Base-by-base conservation (phyloP, 2,329 filamentous ascomycete genomes). In the Zymoseptoria ardabiliae region DNA sequence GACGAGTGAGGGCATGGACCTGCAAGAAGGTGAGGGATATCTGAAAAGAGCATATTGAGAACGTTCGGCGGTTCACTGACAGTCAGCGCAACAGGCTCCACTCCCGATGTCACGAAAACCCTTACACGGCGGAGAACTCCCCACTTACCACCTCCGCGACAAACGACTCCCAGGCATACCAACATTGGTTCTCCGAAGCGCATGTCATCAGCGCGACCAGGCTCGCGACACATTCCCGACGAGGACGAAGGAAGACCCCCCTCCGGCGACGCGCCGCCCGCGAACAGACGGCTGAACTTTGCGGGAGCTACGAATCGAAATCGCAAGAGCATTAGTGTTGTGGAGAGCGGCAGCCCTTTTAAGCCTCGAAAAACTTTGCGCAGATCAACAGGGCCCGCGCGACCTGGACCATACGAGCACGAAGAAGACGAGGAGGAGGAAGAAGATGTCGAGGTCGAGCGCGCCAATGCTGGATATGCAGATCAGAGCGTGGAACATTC, bases 81-180 rank as follows among this genome's bases (percentile, higher is more conserved):
- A 54, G 13, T 25, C 25, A 25, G 53, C 30, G 66, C 56, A 64
- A 30, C 61, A 82, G 80, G 78, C 65, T 80, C 79, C 19, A 76
- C 78, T 63, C 79, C 78, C 57, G 79, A 82, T 55, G 76, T 80
- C 25, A 71, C 74, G 19, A 71, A 73, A 35, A 73, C 76, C 2
- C 68, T 80, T 13, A 61, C 66, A 30, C n/a, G 75, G 71, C 61
- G 77, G 72, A 68, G 74, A 73, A 71, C 75, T 71, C 69, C 74
- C 25, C 70, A 78, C 71, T 66, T 84, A 72, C 75, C 80, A 75
- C 74, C 79, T 67, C 75, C 76, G 59, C 71, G 75, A 71, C 73
- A 80, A 75, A 82, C 66, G 64, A 89, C 86, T 2, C 87, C 87
- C 1, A 78, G 82, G 57, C 89, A 88, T 72, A 86, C 86, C 3